A percentile compares a stretch with the other conserved stretches of the same genome.
phyloP scores from a whole-genome alignment of 768 basidiomycete genomes.

The Termitomyces eurrhizus region DNA sequence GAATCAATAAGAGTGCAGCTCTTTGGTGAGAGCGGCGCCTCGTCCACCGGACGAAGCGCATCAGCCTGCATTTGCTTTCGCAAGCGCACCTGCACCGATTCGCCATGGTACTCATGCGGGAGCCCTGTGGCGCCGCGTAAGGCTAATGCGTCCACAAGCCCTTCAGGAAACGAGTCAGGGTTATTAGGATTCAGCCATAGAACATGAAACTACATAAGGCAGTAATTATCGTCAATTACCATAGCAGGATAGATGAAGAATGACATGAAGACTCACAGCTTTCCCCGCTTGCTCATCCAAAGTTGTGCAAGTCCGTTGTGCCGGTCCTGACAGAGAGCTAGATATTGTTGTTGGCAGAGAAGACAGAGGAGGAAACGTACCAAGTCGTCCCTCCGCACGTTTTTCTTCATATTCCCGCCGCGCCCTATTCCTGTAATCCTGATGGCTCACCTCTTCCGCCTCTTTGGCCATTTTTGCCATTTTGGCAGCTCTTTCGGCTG shows the following conservation, averaged over 20 bases:
- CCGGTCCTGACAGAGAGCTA: slow-evolving; percentile 35
- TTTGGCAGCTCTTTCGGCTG: slow-evolving; percentile 64
- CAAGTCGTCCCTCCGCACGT: slow-evolving; percentile 66
- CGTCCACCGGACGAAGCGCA: slow-evolving; percentile 53
- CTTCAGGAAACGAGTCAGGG: slow-evolving; percentile 60
- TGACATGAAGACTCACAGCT: slow-evolving; percentile 28
- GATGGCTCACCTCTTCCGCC: slow-evolving; percentile 52
- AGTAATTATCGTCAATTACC: not conserved
- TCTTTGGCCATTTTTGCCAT: slow-evolving; percentile 78
- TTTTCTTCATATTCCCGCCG: slow-evolving; percentile 73
- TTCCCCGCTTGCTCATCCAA: slow-evolving; percentile 74
- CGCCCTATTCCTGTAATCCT: slow-evolving; percentile 66
- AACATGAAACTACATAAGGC: slow-evolving; percentile 66
- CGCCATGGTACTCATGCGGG: slow-evolving; percentile 23
- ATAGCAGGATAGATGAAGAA: slow-evolving; percentile 1
- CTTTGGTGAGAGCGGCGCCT: slow-evolving; percentile 29
- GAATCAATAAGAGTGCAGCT: slow-evolving; percentile 23
- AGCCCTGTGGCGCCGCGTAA: slow-evolving; percentile 28
- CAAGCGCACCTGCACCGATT: slow-evolving; percentile 47
- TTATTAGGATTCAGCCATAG: slow-evolving; percentile 73
- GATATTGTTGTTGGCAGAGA: not conserved
- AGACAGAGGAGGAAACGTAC: slow-evolving; percentile 20
- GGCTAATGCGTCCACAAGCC: slow-evolving; percentile 54
- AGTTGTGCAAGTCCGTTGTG: slow-evolving; percentile 69
- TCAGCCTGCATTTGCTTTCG: slow-evolving; percentile 74